Evolutionary conservation across 805 yeast species (phyloP).

Genomic region (Pichia manshurica): DNA sequence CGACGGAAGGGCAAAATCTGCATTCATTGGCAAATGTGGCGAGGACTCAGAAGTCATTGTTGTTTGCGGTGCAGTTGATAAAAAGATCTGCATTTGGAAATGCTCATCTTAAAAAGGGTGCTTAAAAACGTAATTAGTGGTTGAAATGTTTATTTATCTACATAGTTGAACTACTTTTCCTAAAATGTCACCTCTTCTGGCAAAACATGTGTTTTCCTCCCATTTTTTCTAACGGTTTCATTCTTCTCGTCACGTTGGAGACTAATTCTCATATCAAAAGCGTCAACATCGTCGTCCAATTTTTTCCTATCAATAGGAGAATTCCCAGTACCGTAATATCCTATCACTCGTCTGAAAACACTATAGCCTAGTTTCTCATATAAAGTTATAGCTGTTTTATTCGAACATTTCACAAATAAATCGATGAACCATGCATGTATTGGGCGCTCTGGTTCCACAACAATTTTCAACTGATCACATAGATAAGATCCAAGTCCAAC

Average conservation of each 20-base stretch:
- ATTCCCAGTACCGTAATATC: constrained; percentile 58
- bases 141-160: no score
- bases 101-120: no score
- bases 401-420: constrained; percentile 84
- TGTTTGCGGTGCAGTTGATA: constrained; percentile 47
- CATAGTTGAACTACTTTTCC: background rate
- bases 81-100: constrained; percentile 31
- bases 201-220: constrained; percentile 50
- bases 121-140: background rate
- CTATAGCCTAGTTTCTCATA: constrained; percentile 85
- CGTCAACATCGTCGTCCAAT: constrained; percentile 68
- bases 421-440: constrained; percentile 82
- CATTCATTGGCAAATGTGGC: constrained; percentile 25
- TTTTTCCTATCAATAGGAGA: constrained; percentile 30
- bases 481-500: constrained; percentile 79
- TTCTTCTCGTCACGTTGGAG: constrained; percentile 49
- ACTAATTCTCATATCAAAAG: constrained; percentile 77
- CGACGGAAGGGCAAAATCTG: constrained; percentile 46
- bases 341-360: constrained; percentile 80
- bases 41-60: constrained; percentile 35
- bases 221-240: constrained; percentile 54
- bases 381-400: constrained; percentile 68
- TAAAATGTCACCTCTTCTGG: constrained; percentile 65
- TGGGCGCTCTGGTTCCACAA: constrained; percentile 62
- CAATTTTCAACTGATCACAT: constrained; percentile 65